Evolutionary conservation across 345 rosid species (phyloP).

Genomic region (Sonneratia caseolaris): DNA sequence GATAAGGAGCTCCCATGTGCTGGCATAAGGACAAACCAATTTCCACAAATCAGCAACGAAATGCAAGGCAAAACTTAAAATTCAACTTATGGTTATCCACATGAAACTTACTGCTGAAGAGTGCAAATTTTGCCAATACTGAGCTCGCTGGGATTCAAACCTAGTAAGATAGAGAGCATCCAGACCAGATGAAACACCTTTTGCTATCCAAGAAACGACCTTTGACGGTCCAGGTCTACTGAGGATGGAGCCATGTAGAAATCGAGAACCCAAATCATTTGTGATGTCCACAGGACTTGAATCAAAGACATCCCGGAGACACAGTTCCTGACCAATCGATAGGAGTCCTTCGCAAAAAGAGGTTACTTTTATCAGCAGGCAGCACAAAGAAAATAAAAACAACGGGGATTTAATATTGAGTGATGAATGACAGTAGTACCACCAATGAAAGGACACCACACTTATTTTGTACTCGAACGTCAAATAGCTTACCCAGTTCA

Average conservation of each 20-base stretch:
- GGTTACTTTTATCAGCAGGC: neutral
- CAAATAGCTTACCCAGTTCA: constrained; percentile 34
- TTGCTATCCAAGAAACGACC: constrained; percentile 68
- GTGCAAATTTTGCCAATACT: constrained; percentile 77
- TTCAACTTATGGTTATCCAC: neutral
- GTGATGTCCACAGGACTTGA: constrained; percentile 85
- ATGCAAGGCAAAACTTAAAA: constrained; percentile 4
- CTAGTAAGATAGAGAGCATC: constrained; percentile 79
- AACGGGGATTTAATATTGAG: neutral
- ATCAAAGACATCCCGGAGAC: constrained; percentile 76
- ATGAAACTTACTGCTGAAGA: constrained; percentile 64
- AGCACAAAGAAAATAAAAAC: neutral
- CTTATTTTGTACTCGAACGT: neutral
- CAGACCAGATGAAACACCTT: constrained; percentile 64
- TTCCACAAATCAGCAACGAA: constrained; percentile 1
- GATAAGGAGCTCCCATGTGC: constrained; percentile 80
- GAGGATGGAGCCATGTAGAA: constrained; percentile 54
- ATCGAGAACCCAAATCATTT: constrained; percentile 63
- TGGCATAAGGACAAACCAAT: constrained; percentile 16
- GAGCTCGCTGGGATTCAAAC: constrained; percentile 72
- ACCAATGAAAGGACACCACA: neutral
- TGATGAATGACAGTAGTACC: neutral
- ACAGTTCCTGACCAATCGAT: constrained; percentile 61
- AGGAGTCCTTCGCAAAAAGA: constrained; percentile 46
- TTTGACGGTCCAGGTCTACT: constrained; percentile 63